A percentile compares a stretch with the other conserved stretches of the same genome.
Conservation (phyloP, 176 grass and related monocot genomes). For the Secale cereale region DNA sequence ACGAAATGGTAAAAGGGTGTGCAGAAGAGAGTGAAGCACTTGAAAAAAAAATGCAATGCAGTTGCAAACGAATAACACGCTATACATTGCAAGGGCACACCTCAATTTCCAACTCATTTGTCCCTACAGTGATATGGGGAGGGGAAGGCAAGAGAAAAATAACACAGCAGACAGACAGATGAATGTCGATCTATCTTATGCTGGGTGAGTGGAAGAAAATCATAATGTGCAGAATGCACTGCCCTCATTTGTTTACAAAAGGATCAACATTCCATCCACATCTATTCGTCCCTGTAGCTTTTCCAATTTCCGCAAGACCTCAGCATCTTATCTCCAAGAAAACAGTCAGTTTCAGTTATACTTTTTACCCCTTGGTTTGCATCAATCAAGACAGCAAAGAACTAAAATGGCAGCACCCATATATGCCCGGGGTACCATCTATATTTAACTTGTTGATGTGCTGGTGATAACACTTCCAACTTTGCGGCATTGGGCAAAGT, state of each 20-base stretch:
- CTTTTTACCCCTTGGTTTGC: not conserved
- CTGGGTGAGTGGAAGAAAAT: not conserved
- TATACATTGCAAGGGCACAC: not conserved
- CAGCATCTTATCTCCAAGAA: not conserved
- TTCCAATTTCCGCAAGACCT: not conserved
- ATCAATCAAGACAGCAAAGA: not conserved
- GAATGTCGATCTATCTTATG: not conserved
- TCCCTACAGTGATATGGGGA: too few species aligned
- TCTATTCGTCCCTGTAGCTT: slow-evolving; percentile 11
- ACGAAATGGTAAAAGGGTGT: not conserved
- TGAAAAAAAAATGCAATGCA: not conserved
- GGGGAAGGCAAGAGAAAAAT: too few species aligned
- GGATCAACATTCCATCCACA: not conserved
- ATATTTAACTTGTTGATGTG: not conserved
- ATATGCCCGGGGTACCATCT: not conserved
- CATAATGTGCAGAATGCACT: not conserved
- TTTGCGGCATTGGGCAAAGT: not conserved
- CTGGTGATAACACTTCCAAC: slow-evolving; percentile 8
- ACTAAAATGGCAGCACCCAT: not conserved
- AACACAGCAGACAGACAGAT: not conserved
- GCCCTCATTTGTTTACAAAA: not conserved
- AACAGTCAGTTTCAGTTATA: not conserved
- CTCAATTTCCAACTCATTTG: too few species aligned
- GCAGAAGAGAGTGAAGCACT: not conserved
- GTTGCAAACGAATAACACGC: not conserved